Conservation (phyloP, 1,284 basidiomycete species). For the Hemileia vastatrix region DNA sequence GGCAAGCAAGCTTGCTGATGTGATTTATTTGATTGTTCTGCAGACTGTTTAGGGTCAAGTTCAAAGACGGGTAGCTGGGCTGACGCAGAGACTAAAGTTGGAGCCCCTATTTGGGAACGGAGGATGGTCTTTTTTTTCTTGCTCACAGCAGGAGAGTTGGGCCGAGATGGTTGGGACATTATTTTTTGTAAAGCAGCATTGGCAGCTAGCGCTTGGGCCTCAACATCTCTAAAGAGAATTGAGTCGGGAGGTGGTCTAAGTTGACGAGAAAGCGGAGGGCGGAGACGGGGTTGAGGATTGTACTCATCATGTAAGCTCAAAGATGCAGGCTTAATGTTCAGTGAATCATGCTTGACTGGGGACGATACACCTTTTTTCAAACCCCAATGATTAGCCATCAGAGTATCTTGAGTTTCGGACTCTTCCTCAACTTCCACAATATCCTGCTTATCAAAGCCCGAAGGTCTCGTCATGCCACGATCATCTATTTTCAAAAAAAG, state of each 20-base stretch:
- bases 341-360: not conserved
- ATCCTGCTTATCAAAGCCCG: not conserved
- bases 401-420: not conserved
- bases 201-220: constrained; percentile 15
- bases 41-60: not conserved
- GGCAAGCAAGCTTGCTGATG: not conserved
- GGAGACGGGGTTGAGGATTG: not conserved
- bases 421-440: not conserved
- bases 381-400: not conserved
- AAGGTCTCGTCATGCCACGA: too few species aligned
- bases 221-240: constrained; percentile 17
- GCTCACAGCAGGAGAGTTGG: not conserved
- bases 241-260: constrained; percentile 3
- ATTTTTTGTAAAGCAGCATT: constrained; percentile 12
- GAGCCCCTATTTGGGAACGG: constrained; percentile 3
- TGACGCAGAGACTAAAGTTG: constrained; percentile 6
- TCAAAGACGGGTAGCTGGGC: not conserved
- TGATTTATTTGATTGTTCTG: not conserved
- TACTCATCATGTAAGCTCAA: not conserved
- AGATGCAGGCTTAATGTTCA: not conserved
- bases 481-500: too few species aligned
- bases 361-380: not conserved
- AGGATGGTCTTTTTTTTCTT: constrained; percentile 2
- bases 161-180: too few species aligned
- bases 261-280: not conserved